Evolutionary conservation across 1,139 yeast genomes (phyloP), one percentile per base, ranked within the genome.

Genomic region (Candida sp.): DNA sequence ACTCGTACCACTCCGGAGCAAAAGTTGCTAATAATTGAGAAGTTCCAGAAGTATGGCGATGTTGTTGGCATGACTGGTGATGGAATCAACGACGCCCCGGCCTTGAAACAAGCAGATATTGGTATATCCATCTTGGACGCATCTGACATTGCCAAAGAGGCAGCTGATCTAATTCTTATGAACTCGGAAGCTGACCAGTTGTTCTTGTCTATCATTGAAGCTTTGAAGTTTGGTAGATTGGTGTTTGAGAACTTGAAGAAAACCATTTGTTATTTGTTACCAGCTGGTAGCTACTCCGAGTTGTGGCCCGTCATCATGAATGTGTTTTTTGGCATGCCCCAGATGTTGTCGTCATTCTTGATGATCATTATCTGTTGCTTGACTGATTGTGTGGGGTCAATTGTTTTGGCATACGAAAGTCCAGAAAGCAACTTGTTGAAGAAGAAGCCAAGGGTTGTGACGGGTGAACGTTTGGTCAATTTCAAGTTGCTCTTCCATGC

Each of bases 91-190:
- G 84, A 80, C 63, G 80, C 83, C 0, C 84, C 84, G 5, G 75
- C 84, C 0, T 68, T 79, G 54, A 77, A 73, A 56, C 78, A 75
- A 54, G 81, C 84, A 2, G 82, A 80, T 61, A 73, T 80, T 49
- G 85, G 85, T 40, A 77, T 81, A 52, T 79, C 84, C 2, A 70
- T 81, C 69, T 72, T 70, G 5, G 74, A 70, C 45, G 86, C 83
- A 3, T 74, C 83, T 23, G 86, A 82, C 57, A 76, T 82, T 56
- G 86, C 86, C n/a, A 75, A 80, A 58, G 85, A 81, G 54, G 85
- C 86, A 0, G 72, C 84, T 32, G 86, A 82, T 60, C 61, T 81
- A 59, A 73, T 81, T 31, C 65, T 81, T 44, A 63, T 78, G 61
- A 50, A 53, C 28, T 38, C 52, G 11, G 50, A 49, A 11, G 49